Evolutionary conservation across 2,329 filamentous ascomycete genomes (phyloP), one percentile per base, ranked within the genome.

Genomic region (Hymenotorrendiella dingleyae): DNA sequence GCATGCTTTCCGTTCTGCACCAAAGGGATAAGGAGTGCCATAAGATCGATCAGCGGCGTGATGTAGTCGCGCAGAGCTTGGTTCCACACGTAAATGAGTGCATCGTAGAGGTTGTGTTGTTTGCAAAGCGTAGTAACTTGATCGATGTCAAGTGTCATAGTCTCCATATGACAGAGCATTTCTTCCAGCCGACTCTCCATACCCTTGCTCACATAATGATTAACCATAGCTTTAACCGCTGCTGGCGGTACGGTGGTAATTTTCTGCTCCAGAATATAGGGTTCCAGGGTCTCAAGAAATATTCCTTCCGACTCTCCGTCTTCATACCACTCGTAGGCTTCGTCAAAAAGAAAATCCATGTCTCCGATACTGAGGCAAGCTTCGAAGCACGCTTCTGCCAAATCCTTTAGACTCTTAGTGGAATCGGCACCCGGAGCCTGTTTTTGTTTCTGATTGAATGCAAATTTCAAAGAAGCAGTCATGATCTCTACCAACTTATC

Each of bases 41-140:
- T 69, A 2, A 98, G 74, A 48, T 96, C 89, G 53, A 88, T 83
- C 43, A 97, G 71, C 1, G 93, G 91, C 2, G 90, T 94, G 48
- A 96, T 82, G 57, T 94, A 96, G 63, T 98, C 94, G 48, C 73
- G 71, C 21, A 98, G 70, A 3, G 88, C 89, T 62, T 87, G 84
- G 47, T 94, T 97, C 93, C 93, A 98, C 42, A 98, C 86, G 61
- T 97, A 96, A 32, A 94, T 89, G 43, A 96, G 76, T 2, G 93
- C 94, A 64, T 98, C 94, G 59, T 96, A 98, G 4, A 98, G 74
- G 52, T 84, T 80, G 62, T 97, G 82, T 60, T 91, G 84, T 62
- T 93, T 94, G 72, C 93, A 98, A 19, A 98, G 71, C 10, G 77
- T 76, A 0, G 91, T 96, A 45, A 94, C 80, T 63, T 97, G 87